phyloP scores from a whole-genome alignment of 768 basidiomycete species.

The Nidula microcarpa region DNA sequence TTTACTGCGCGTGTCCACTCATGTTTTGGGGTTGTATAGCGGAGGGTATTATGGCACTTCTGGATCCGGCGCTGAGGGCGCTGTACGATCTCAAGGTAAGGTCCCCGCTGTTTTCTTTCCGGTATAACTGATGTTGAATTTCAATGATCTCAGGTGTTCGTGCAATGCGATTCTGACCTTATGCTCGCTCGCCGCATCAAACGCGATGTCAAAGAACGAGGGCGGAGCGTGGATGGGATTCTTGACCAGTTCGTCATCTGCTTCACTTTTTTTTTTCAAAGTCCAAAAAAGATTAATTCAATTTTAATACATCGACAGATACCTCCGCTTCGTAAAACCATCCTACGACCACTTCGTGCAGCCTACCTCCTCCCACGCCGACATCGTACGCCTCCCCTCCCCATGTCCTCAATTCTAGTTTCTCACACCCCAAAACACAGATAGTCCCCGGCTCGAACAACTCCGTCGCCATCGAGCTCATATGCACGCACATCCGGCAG shows the following conservation, averaged over 20 bases:
- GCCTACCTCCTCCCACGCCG: slow-evolving; percentile 83
- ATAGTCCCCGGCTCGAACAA: slow-evolving; percentile 96
- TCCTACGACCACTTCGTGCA: slow-evolving; percentile 92
- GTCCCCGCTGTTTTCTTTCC: background rate
- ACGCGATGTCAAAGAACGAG: slow-evolving; percentile 86
- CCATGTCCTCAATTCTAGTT: background rate
- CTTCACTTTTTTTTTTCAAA: background rate
- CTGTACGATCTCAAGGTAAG: slow-evolving; percentile 89
- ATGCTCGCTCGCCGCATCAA: slow-evolving; percentile 94
- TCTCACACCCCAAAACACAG: slow-evolving; percentile 30
- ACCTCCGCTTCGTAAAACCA: slow-evolving; percentile 93
- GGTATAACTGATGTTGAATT: background rate
- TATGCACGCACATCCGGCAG: slow-evolving; percentile 84
- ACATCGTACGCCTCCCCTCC: slow-evolving; percentile 58
- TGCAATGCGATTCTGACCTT: slow-evolving; percentile 92
- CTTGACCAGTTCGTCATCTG: slow-evolving; percentile 69
- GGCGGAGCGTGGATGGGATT: slow-evolving; percentile 80
- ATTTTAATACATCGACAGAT: slow-evolving; percentile 38
- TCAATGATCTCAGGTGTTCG: slow-evolving; percentile 51
- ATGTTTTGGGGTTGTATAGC: slow-evolving; percentile 33
- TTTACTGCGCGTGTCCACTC: background rate
- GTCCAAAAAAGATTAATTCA: background rate
- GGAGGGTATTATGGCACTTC: slow-evolving; percentile 90
- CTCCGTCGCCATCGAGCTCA: slow-evolving; percentile 86
- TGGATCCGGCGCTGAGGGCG: slow-evolving; percentile 71